Conservation (phyloP, 495 filamentous ascomycete genomes). For the Filosporella fistucella region DNA sequence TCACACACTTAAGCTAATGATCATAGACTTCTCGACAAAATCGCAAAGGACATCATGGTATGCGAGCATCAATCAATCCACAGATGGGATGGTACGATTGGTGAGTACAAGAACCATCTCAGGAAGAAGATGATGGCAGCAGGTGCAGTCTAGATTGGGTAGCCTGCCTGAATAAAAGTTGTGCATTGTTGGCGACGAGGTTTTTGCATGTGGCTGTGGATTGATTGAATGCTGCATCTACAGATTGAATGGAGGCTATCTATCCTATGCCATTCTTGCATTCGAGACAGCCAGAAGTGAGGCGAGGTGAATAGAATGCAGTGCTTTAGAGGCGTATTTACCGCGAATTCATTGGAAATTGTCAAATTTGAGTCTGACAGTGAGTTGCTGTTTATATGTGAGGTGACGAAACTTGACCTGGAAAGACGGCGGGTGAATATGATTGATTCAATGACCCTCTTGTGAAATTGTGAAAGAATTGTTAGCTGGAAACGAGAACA, state of each 20-base stretch:
- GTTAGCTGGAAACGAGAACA: too few species aligned
- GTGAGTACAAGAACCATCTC: slow-evolving; percentile 95
- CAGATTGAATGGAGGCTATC: slow-evolving; percentile 1
- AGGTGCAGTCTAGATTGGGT: slow-evolving; percentile 50
- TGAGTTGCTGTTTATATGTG: too few species aligned
- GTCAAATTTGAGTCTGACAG: too few species aligned
- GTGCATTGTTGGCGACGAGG: slow-evolving; percentile 10
- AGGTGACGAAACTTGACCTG: too few species aligned
- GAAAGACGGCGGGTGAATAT: too few species aligned
- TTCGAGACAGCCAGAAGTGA: too few species aligned
- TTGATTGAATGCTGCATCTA: slow-evolving; percentile 11
- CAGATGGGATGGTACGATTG: slow-evolving; percentile 85
- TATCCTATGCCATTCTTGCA: too few species aligned
- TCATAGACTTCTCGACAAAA: slow-evolving; percentile 89
- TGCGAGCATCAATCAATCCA: slow-evolving; percentile 94
- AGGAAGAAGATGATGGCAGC: slow-evolving; percentile 89
- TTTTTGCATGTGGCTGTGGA: background rate
- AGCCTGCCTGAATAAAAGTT: slow-evolving; percentile 5
- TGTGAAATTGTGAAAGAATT: too few species aligned
- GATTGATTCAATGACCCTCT: too few species aligned
- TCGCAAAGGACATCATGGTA: slow-evolving; percentile 98
- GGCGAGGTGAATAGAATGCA: slow-evolving; percentile 12
- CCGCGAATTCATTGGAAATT: too few species aligned
- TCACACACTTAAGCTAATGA: slow-evolving; percentile 10
- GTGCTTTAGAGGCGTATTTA: slow-evolving; percentile 22